Evolutionary conservation across 2,329 filamentous ascomycete genomes (phyloP), one percentile per base, ranked within the genome.

Genomic region (Penicillium sumatraense): DNA sequence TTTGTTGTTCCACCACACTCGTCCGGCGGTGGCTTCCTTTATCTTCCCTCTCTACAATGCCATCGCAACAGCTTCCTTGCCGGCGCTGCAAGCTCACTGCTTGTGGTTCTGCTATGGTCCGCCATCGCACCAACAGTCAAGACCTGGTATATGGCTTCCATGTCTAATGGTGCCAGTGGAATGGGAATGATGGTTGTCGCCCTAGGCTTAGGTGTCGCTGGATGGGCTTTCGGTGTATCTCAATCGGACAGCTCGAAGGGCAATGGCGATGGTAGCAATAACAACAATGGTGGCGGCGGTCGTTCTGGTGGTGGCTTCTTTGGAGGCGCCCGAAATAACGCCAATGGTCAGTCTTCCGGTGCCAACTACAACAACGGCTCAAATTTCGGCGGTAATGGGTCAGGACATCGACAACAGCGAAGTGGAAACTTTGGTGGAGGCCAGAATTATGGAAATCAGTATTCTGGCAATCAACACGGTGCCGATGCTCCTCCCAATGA

Each of bases 1-100:
- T 97, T 97, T 78, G 89, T 97, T 72, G 93, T 98, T 68, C 93
- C 93, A 7, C 91, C 93, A 44, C 92, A 96, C 74, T 93, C 92
- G 10, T 84, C 93, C 6, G 93, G 93, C 50, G 86, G 87, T 0
- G 93, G 93, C 29, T 97, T 97, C 75, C 80, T 98, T 24, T 97
- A 98, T 73, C 84, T 98, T n/a, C 93, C 93, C 0, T 96, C 93
- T 0, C 75, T 98, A 58, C 85, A 89, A 69, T 89, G 91, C 18
- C 90, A 95, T 68, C 83, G 89, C 68, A 96, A 96, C 75, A 96
- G 91, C 76, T 98, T 97, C 73, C 83, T 92, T 20, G 92, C 93
- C 3, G 93, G 93, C 24, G 91, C 92, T 65, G 89, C 87, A 36
- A 88, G 86, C 56, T 91, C 91, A 2, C 77, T 96, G 29, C 80